Evolutionary conservation across 2,329 filamentous ascomycete genomes (phyloP).

Genomic region (Emericellopsis cladophorae): DNA sequence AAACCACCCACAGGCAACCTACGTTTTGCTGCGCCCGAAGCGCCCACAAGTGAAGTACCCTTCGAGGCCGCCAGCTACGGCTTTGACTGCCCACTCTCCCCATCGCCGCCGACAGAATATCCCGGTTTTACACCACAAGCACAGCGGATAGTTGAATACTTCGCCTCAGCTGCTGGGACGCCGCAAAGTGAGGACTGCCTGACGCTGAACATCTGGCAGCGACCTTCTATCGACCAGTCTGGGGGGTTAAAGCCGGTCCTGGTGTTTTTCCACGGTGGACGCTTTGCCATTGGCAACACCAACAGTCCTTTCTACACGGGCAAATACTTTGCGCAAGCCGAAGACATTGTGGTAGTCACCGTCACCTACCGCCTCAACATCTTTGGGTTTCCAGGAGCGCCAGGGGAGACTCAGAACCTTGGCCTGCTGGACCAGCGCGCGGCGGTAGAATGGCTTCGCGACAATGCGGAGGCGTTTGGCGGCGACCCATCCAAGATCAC

Average conservation of each 20-base stretch:
- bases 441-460: constrained; percentile 18
- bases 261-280: constrained; percentile 20
- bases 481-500: constrained; percentile 16
- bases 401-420: constrained; percentile 10
- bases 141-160: not conserved
- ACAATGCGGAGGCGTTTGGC: constrained; percentile 17
- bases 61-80: constrained; percentile 13
- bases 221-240: constrained; percentile 11
- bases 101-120: constrained; percentile 24
- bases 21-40: constrained; percentile 24
- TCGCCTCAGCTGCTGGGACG: constrained; percentile 11
- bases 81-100: constrained; percentile 17
- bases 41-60: constrained; percentile 9
- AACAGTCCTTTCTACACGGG: constrained; percentile 40
- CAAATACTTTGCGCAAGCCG: constrained; percentile 9
- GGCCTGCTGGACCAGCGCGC: constrained; percentile 15
- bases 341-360: constrained; percentile 31
- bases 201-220: constrained; percentile 15
- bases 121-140: too few relatives aligned
- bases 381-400: constrained; percentile 25
- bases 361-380: constrained; percentile 32
- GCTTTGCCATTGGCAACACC: constrained; percentile 23
- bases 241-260: constrained; percentile 9
- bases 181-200: constrained; percentile 20
- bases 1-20: constrained; percentile 39